Evolutionary conservation across 176 grass and related monocot genomes (phyloP).

Genomic region (Saccharum spontaneum): DNA sequence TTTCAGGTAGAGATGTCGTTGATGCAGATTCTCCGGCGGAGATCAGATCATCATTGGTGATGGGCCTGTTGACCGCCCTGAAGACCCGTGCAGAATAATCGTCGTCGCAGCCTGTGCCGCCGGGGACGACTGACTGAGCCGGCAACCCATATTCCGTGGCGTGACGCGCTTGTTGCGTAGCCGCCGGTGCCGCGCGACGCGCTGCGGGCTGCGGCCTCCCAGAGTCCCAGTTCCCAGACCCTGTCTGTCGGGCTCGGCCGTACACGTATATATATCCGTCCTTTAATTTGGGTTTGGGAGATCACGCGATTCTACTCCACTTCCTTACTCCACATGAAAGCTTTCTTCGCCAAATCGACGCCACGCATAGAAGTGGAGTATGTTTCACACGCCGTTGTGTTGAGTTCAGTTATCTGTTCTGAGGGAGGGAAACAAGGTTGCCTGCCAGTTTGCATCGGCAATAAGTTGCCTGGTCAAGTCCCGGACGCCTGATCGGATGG

Average conservation of each 20-base stretch:
- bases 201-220: constrained; percentile 2
- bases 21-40: constrained; percentile 44
- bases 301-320: too few relatives aligned
- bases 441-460: background rate
- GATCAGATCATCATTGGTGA: background rate
- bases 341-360: too few relatives aligned
- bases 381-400: background rate
- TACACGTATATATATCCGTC: too few relatives aligned
- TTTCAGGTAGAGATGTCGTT: constrained; percentile 44
- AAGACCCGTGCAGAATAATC: constrained; percentile 35
- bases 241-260: constrained; percentile 11
- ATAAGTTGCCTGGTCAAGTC: background rate
- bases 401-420: background rate
- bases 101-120: background rate
- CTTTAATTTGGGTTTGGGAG: too few relatives aligned
- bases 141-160: constrained; percentile 21
- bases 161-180: constrained; percentile 30
- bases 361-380: too few relatives aligned
- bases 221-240: background rate
- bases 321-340: too few relatives aligned
- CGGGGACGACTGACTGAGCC: background rate
- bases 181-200: constrained; percentile 24
- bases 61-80: constrained; percentile 37
- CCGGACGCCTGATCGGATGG: background rate
- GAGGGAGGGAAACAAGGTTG: background rate